Conservation (phyloP, 2,329 filamentous ascomycete species). For the Penicillium expansum region DNA sequence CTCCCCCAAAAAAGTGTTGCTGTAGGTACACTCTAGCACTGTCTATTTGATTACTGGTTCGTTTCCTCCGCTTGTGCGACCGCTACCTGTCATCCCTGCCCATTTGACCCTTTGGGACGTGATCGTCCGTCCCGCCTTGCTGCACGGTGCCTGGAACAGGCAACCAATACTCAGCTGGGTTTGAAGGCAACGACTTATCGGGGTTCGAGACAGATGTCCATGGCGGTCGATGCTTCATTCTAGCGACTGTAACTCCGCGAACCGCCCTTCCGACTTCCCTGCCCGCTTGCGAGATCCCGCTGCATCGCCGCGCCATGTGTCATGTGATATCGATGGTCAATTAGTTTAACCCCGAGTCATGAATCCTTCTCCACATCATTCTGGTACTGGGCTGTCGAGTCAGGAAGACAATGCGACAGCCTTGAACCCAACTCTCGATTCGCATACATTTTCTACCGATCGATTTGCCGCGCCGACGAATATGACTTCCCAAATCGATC, state of each 20-base stretch:
- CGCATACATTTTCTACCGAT: background rate
- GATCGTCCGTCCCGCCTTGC: constrained; percentile 2
- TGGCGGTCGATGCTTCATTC: constrained; percentile 21
- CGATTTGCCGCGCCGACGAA: background rate
- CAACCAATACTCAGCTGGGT: background rate
- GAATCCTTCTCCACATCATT: constrained; percentile 14
- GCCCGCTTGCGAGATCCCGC: background rate
- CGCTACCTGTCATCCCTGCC: constrained; percentile 10
- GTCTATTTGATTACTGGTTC: background rate
- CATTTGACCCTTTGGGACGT: constrained; percentile 2
- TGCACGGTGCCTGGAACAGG: constrained; percentile 1
- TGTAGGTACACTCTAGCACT: constrained; percentile 5
- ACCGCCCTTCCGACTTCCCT: constrained; percentile 1
- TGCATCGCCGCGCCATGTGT: constrained; percentile 18
- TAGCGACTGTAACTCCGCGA: constrained; percentile 8
- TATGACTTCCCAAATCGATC: constrained; percentile 20
- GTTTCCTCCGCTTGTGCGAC: constrained; percentile 15
- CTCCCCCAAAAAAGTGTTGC: background rate
- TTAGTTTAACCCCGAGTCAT: constrained; percentile 16
- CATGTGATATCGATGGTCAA: constrained; percentile 16
- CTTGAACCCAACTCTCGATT: background rate
- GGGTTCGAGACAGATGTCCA: constrained; percentile 3
- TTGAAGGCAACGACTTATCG: background rate
- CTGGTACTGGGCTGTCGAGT: background rate
- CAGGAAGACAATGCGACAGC: constrained; percentile 2